These are phyloP conservation scores for Nidularia pulvinata DNA, from an alignment of 768 basidiomycete genomes.

Conservation along the genomic window DNA sequence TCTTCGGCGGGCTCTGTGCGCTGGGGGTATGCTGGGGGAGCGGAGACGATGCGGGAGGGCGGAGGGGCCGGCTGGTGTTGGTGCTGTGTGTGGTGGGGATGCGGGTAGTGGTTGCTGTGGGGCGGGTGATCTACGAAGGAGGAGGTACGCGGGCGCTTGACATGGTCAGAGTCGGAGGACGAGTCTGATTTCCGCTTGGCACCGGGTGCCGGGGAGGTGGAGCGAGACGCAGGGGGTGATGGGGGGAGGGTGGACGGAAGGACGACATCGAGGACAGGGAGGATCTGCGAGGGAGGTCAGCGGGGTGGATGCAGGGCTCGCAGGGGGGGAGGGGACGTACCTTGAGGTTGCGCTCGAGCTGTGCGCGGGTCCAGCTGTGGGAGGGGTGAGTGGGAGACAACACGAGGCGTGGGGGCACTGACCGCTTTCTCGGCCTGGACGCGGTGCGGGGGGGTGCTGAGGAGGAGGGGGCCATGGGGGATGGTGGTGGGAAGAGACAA, in stretches of 20 bases:
- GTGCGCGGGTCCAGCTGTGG: slow-evolving; percentile 46
- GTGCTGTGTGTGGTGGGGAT: slow-evolving; percentile 20
- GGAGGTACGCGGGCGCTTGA: slow-evolving; percentile 45
- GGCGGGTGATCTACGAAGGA: slow-evolving; percentile 21
- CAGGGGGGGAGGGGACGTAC: slow-evolving; percentile 20
- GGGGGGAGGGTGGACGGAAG: slow-evolving; percentile 47
- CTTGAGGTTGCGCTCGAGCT: slow-evolving; percentile 47
- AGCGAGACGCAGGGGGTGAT: slow-evolving; percentile 50
- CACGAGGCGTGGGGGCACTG: slow-evolving; percentile 10
- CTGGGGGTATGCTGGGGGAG: slow-evolving; percentile 14
- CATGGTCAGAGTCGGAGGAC: slow-evolving; percentile 32
- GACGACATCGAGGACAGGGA: slow-evolving; percentile 36
- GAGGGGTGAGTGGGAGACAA: slow-evolving; percentile 14
- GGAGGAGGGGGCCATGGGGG: slow-evolving; percentile 11
- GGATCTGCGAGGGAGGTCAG: slow-evolving; percentile 28
- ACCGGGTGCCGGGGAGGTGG: slow-evolving; percentile 42
- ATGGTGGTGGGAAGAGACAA: slow-evolving; percentile 46
- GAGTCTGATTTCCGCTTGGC: slow-evolving; percentile 48
- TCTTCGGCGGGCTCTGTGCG: slow-evolving; percentile 51
- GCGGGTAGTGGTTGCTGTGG: slow-evolving; percentile 19
- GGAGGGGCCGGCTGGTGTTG: slow-evolving; percentile 17
- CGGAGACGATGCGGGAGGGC: slow-evolving; percentile 17
- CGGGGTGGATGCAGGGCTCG: slow-evolving; percentile 4
- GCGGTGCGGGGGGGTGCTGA: slow-evolving; percentile 7
- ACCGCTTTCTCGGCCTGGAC: slow-evolving; percentile 32